Evolutionary conservation across 2,329 filamentous ascomycete genomes (phyloP), one percentile per base, ranked within the genome.

Genomic region (Thelonectria blattea): DNA sequence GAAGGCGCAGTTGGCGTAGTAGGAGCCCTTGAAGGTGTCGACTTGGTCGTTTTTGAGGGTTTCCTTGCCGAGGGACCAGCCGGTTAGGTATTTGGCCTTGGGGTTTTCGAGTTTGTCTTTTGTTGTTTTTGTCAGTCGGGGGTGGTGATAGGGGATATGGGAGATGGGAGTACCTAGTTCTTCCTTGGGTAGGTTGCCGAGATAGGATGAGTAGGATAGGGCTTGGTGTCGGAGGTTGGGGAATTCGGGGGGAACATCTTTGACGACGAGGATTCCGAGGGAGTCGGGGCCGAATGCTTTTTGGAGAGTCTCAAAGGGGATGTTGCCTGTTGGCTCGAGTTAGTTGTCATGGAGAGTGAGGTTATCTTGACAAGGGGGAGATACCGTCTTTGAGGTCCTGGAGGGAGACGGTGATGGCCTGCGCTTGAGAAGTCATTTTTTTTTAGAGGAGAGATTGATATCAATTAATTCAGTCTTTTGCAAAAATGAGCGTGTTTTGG

Each of bases 211-310:
- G 73, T 95, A 95, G 0, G 92, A 95, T 7, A 99, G 83, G 2
- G 96, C 84, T 61, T 85, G 85, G 60, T 85, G 85, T 62, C 95
- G 86, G 45, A 97, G 79, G n/a, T 83, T 77, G 14, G 84, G 76
- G 70, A 96, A 99, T 53, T 86, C 81, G 6, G 82, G 64, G 0
- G 93, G 91, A 0, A 98, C 85, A 73, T 93, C 91, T 73, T 91
- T 92, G 49, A 99, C 93, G n/a, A 98, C 81, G 56, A 99, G 89
- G 53, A 99, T 97, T 0, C 95, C 95, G 12, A 98, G 81, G 2
- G 93, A 97, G 24, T 91, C 87, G 1, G 93, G 92, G 0, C 95
- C 95, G 73, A 99, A 98, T 0, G 95, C 95, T 68, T 90, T 77
- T 69, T 91, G 85, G 11, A 95, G 82, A 0, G 85, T 85, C 57